A percentile compares a stretch with the other conserved stretches of the same genome.
These are phyloP conservation scores for Kwoniella mangroviensis DNA, from an alignment of 768 basidiomycete genomes.

Conservation along the genomic window DNA sequence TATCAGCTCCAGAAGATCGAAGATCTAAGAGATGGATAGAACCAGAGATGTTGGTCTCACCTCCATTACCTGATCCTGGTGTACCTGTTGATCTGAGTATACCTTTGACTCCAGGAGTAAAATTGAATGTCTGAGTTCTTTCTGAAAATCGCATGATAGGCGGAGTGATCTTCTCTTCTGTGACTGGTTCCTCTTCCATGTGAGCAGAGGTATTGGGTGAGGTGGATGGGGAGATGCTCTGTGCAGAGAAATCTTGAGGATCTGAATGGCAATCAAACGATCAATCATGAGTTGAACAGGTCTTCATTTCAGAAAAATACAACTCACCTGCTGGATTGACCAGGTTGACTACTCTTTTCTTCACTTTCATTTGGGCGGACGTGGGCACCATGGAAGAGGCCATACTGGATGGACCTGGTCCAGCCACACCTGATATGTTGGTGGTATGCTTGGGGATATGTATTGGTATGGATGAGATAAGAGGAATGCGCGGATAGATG, in stretches of 20 bases:
- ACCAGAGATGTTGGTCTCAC: constrained; percentile 19
- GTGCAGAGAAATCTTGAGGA: constrained; percentile 28
- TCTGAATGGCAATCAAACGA: background rate
- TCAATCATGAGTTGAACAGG: background rate
- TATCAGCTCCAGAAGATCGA: background rate
- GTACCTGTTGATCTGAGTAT: constrained; percentile 48
- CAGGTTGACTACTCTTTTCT: constrained; percentile 40
- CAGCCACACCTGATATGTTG: constrained; percentile 29
- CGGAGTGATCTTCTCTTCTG: constrained; percentile 17
- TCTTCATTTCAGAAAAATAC: constrained; percentile 1
- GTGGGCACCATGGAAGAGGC: constrained; percentile 33
- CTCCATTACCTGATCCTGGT: constrained; percentile 54
- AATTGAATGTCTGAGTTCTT: constrained; percentile 14
- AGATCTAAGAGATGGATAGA: too few relatives aligned
- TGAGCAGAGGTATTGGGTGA: constrained; percentile 12
- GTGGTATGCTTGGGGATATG: background rate
- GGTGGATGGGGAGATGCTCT: constrained; percentile 19
- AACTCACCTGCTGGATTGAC: constrained; percentile 47
- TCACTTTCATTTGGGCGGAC: constrained; percentile 27
- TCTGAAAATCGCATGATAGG: constrained; percentile 15
- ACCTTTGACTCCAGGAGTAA: constrained; percentile 37
- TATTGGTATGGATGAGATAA: background rate
- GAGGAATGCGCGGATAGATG: background rate
- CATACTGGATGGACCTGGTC: constrained; percentile 39
- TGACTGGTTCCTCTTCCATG: background rate